Base-by-base conservation (phyloP, 306 rosid species). In the Vigna reflexopilosa region DNA sequence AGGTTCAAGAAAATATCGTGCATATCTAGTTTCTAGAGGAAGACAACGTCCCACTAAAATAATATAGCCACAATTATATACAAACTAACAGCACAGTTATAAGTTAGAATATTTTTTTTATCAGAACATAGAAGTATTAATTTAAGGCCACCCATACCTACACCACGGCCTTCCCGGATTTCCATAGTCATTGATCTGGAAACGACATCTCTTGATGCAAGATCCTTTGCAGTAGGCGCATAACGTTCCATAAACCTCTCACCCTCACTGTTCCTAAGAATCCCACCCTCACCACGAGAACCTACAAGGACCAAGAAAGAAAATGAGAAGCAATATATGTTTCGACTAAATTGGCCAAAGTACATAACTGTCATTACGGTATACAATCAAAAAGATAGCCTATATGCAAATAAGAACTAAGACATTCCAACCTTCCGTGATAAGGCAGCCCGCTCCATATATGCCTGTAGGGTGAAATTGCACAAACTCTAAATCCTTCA, bases 231-330 rank as follows among this genome's bases (percentile, higher is more conserved):
- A 28, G 97, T 95, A 59, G 98, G 98, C 68, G 98, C 98, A 83
- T 92, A 92, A 38, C 98, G 89, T 83, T 95, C 98, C 98, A 95
- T 95, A 82, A 95, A 95, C 34, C 98, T 87, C 86, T 95, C 98
- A 64, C 98, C 98, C 87, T 95, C 98, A 56, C 96, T 91, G 54
- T 95, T 95, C 74, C 98, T 87, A 13, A 95, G 97, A 82, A 95
- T 95, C 77, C 97, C 98, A 82, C 98, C 98, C 85, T 95, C 98
- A 54, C 98, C 98, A 17, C 98, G 96, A 74, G 98, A 94, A 73
- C 98, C 98, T 94, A 83, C 30, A 77, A 77, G 78, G 58, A 67
- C 65, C 85, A 84, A 68, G 69, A 58, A 57, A 59, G 44, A 69
- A 82, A 66, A 57, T 69, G 67, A 61, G 24, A 79, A 77, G 68